These are phyloP conservation scores for Scleromitrula shiraiana DNA, from an alignment of 2,329 filamentous ascomycete genomes.

Conservation along the genomic window DNA sequence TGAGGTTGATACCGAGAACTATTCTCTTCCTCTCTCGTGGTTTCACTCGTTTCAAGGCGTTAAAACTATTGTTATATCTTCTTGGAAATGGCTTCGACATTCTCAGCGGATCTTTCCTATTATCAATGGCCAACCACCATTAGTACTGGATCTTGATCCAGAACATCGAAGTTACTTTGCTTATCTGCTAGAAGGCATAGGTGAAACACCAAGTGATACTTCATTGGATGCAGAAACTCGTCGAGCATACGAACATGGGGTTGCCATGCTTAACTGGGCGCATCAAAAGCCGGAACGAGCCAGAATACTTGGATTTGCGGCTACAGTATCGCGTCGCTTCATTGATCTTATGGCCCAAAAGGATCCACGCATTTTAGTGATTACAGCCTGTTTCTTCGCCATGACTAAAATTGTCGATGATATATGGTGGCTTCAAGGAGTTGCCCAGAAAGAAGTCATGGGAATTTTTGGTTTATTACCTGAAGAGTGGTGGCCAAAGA, in stretches of 20 bases:
- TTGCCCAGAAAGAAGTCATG: slow-evolving; percentile 56
- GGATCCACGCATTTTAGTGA: slow-evolving; percentile 34
- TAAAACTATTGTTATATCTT: slow-evolving; percentile 55
- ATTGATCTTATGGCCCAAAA: slow-evolving; percentile 51
- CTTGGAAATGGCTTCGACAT: slow-evolving; percentile 55
- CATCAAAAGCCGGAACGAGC: slow-evolving; percentile 52
- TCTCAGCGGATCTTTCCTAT: slow-evolving; percentile 51
- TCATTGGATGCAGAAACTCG: slow-evolving; percentile 30
- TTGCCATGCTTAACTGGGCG: slow-evolving; percentile 60
- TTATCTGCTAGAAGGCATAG: slow-evolving; percentile 48
- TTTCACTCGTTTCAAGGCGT: slow-evolving; percentile 62
- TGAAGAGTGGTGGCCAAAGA: slow-evolving; percentile 25
- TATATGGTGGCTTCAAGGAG: slow-evolving; percentile 62
- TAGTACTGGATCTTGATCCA: slow-evolving; percentile 51
- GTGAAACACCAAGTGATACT: slow-evolving; percentile 42
- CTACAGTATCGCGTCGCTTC: slow-evolving; percentile 53
- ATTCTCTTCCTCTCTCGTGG: slow-evolving; percentile 54
- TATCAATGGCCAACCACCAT: slow-evolving; percentile 54
- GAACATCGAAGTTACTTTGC: slow-evolving; percentile 51
- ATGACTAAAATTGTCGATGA: slow-evolving; percentile 25
- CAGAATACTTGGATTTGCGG: slow-evolving; percentile 54
- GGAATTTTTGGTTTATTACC: slow-evolving; percentile 34
- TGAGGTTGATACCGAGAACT: slow-evolving; percentile 46
- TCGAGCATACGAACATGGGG: slow-evolving; percentile 54
- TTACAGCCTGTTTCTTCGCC: slow-evolving; percentile 27